phyloP scores from a whole-genome alignment of 1,284 basidiomycete genomes.

The Malassezia vespertilionis region DNA sequence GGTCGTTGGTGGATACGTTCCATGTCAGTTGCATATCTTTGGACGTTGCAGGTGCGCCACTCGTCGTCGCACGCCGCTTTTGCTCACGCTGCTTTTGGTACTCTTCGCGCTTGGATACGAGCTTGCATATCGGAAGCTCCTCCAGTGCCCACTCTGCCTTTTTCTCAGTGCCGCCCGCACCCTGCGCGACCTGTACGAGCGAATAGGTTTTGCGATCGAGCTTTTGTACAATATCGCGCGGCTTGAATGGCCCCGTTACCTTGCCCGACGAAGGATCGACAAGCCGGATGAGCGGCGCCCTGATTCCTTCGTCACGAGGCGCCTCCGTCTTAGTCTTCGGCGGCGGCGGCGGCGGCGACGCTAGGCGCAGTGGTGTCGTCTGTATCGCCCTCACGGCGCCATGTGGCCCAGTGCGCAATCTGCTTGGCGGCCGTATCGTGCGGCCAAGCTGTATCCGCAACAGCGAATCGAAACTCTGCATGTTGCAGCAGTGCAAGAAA shows the following conservation, averaged over 20 bases:
- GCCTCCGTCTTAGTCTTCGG: conserved; percentile 2
- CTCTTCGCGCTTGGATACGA: conserved; percentile 48
- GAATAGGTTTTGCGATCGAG: conserved; percentile 29
- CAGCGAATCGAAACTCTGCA: conserved; percentile 28
- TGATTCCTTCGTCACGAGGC: conserved; percentile 22
- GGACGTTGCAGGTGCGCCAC: background rate
- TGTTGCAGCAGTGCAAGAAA: conserved; percentile 30
- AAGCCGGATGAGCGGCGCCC: conserved; percentile 21
- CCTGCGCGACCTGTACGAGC: conserved; percentile 30
- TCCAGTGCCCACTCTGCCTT: conserved; percentile 11
- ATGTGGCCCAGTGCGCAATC: conserved; percentile 39
- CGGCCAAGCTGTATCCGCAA: conserved; percentile 29
- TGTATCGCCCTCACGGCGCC: conserved; percentile 15
- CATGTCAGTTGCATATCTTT: conserved; percentile 37
- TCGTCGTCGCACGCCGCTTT: conserved; percentile 10
- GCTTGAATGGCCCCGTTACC: conserved; percentile 25
- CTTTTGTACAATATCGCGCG: conserved; percentile 23
- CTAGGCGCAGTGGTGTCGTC: background rate
- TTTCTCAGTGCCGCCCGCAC: background rate
- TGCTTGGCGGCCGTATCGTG: conserved; percentile 30
- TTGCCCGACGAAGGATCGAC: conserved; percentile 33
- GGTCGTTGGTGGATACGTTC: conserved; percentile 29
- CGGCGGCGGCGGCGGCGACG: background rate
- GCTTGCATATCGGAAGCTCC: conserved; percentile 45
- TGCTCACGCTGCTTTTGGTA: conserved; percentile 28